Evolutionary conservation across 2,329 filamentous ascomycete species (phyloP).

Genomic region (Paramyrothecium roridum): DNA sequence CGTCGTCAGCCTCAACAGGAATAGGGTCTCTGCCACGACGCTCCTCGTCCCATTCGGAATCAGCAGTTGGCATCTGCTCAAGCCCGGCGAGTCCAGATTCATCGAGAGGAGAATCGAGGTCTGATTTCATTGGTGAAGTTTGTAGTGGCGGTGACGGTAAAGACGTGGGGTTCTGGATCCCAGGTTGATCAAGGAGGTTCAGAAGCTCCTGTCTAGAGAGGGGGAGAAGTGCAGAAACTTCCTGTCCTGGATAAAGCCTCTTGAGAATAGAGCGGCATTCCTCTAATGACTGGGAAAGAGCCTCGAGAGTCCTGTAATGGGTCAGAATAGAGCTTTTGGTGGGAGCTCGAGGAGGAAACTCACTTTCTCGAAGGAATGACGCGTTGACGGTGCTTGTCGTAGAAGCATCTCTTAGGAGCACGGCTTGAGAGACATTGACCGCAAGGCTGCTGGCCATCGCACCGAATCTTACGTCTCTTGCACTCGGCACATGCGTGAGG

Average conservation of each 20-base stretch:
- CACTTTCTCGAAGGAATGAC: conserved; percentile 77
- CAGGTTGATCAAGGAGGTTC: conserved; percentile 48
- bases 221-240: conserved; percentile 46
- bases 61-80: conserved; percentile 66
- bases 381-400: conserved; percentile 75
- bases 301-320: conserved; percentile 51
- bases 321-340: background rate
- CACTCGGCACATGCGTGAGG: conserved; percentile 72
- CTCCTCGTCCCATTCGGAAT: conserved; percentile 67
- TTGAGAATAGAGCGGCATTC: conserved; percentile 63
- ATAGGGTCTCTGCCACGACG: conserved; percentile 50
- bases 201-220: conserved; percentile 60
- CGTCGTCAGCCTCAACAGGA: conserved; percentile 50
- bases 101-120: conserved; percentile 41
- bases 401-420: conserved; percentile 74
- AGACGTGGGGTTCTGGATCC: conserved; percentile 35
- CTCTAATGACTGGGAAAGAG: conserved; percentile 61
- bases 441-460: conserved; percentile 78
- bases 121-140: conserved; percentile 43
- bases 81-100: conserved; percentile 49
- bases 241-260: conserved; percentile 58
- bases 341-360: conserved; percentile 24
- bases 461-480: conserved; percentile 79
- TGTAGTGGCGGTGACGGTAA: conserved; percentile 54
- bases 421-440: conserved; percentile 81